Evolutionary conservation across 2,329 filamentous ascomycete species (phyloP).

Genomic region (Huntiella moniliformis): DNA sequence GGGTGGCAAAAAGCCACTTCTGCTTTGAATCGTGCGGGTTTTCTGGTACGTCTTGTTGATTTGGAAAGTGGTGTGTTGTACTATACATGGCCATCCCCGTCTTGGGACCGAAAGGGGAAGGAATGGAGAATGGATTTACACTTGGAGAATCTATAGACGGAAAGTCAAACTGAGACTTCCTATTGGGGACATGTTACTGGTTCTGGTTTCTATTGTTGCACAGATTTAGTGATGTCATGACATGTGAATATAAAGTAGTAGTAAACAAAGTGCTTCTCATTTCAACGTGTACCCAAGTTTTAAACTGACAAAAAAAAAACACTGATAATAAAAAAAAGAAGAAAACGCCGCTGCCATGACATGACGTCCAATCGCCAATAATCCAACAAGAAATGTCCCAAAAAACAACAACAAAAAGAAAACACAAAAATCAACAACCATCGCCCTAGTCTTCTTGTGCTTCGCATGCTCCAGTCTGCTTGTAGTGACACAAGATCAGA

Average conservation of each 20-base stretch:
- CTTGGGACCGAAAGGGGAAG: too few relatives aligned
- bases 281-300: neutral
- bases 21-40: too few relatives aligned
- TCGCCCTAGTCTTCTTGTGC: neutral
- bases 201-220: neutral
- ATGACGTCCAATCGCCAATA: neutral
- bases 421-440: slow-evolving; percentile 2
- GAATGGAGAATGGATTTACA: neutral
- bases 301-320: neutral
- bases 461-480: too few relatives aligned
- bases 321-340: slow-evolving; percentile 4
- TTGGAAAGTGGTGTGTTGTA: too few relatives aligned
- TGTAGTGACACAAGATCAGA: too few relatives aligned
- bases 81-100: too few relatives aligned
- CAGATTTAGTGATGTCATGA: neutral
- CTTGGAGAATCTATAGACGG: neutral
- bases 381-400: neutral
- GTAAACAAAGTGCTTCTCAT: neutral
- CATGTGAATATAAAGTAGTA: neutral
- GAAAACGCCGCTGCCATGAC: neutral
- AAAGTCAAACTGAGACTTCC: neutral
- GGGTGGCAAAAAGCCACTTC: too few relatives aligned
- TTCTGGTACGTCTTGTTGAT: too few relatives aligned
- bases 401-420: neutral
- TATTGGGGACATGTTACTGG: neutral